Conservation (phyloP, 1,139 yeast species). For the Nakaseomyces sp. region DNA sequence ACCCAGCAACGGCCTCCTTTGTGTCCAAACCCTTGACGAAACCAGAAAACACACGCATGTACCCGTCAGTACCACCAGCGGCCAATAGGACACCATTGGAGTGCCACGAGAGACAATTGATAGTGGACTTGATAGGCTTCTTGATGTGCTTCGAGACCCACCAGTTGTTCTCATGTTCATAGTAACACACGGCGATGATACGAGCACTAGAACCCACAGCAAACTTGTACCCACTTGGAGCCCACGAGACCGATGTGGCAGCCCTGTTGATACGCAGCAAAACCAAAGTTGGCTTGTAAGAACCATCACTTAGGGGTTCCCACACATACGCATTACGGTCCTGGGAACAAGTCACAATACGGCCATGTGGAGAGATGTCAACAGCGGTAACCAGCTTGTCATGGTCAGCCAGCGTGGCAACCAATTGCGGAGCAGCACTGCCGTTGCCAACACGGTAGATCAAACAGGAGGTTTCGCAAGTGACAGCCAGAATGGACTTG, state of each 20-base stretch:
- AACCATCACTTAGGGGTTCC: constrained; percentile 61
- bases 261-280: constrained; percentile 87
- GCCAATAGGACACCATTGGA: constrained; percentile 85
- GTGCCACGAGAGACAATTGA: constrained; percentile 87
- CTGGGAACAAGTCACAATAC: constrained; percentile 93
- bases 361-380: constrained; percentile 82
- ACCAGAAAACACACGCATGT: constrained; percentile 88
- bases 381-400: constrained; percentile 94
- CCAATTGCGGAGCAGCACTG: constrained; percentile 34
- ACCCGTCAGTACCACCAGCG: constrained; percentile 92
- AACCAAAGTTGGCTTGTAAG: constrained; percentile 83
- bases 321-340: constrained; percentile 97
- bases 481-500: constrained; percentile 61
- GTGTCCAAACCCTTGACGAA: constrained; percentile 82
- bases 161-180: constrained; percentile 96
- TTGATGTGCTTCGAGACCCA: constrained; percentile 98
- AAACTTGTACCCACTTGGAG: constrained; percentile 84
- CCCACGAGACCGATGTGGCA: constrained; percentile 90
- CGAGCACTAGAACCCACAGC: constrained; percentile 97
- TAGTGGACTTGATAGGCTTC: constrained; percentile 83
- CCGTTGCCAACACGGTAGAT: constrained; percentile 51
- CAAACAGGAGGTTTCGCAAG: constrained; percentile 70
- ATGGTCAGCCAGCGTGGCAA: constrained; percentile 69
- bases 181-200: constrained; percentile 89
- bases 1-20: constrained; percentile 57